Evolutionary conservation across 1,284 basidiomycete species (phyloP).

Genomic region (Malassezia nana): DNA sequence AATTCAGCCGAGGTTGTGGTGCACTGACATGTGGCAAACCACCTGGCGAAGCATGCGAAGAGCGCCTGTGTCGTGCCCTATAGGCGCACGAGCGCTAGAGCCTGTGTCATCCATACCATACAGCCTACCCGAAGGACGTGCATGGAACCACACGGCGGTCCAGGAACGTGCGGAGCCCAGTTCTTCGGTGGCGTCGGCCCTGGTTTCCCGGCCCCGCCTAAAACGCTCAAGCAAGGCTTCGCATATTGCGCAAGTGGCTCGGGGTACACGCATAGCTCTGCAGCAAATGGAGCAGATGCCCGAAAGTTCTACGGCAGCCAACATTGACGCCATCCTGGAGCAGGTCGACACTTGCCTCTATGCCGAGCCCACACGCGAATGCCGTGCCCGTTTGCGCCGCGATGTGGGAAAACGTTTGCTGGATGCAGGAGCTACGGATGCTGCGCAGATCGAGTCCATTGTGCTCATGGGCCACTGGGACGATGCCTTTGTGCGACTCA

Average conservation of each 20-base stretch:
- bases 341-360: constrained; percentile 4
- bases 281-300: background rate
- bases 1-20: constrained; percentile 6
- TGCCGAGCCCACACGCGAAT: background rate
- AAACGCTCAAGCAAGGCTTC: background rate
- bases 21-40: background rate
- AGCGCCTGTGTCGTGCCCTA: background rate
- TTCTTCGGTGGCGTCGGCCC: background rate
- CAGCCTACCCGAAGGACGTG: background rate
- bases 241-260: background rate
- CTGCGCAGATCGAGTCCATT: background rate
- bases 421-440: background rate
- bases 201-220: background rate
- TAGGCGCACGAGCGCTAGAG: background rate
- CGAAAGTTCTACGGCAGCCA: background rate
- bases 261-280: background rate
- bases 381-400: background rate
- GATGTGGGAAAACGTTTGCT: constrained; percentile 1
- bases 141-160: background rate
- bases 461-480: background rate
- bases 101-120: background rate
- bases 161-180: background rate
- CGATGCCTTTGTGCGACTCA: background rate
- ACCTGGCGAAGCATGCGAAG: background rate
- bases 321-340: constrained; percentile 2